Base-by-base conservation (phyloP, 768 basidiomycete species). In the Tylopilus felleus region DNA sequence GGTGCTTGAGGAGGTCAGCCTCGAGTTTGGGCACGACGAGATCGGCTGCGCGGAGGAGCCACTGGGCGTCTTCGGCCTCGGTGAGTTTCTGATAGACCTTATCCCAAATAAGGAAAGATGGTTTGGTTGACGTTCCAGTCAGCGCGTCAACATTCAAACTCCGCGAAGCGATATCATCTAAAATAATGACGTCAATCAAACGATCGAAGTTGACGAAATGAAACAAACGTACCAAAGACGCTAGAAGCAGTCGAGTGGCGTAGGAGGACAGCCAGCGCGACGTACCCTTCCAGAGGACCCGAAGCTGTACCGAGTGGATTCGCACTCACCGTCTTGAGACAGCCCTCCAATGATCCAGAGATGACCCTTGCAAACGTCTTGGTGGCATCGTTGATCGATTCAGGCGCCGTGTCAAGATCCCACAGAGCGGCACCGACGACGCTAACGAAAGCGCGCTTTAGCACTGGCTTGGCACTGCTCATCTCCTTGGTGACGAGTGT, bases 81-180 rank as follows among this genome's bases (percentile, higher is more conserved):
- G 74, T 72, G 16, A 87, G 59, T 65, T 90, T 93, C 54, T 85
- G 81, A 62, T 92, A 93, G 0, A 91, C 84, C 66, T 90, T 93
- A 49, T 96, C 93, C 82, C 83, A 92, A 14, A 95, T 61, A 38
- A 98, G 69, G 73, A 97, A 97, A 2, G 89, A 86, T 0, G 92
- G 89, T 65, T 93, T 97, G 22, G 80, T 72, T 14, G 75, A 72
- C 0, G 82, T 69, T 5, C 69, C 68, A 17, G 68, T 64, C n/a
- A 89, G 66, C 1, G 77, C 70, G 31, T 77, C 74, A n/a, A 81
- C 57, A 3, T 70, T 68, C 27, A 77, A 47, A 65, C 84, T 83
- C 59, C 73, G 75, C 22, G 78, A 72, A 21, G 81, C 75, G 10
- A 74, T 49, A 46, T 81, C 76, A 49, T 75, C 85, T 78, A 47